Evolutionary conservation across 2,329 filamentous ascomycete genomes (phyloP).

Genomic region (Ceratocystis huliohia): DNA sequence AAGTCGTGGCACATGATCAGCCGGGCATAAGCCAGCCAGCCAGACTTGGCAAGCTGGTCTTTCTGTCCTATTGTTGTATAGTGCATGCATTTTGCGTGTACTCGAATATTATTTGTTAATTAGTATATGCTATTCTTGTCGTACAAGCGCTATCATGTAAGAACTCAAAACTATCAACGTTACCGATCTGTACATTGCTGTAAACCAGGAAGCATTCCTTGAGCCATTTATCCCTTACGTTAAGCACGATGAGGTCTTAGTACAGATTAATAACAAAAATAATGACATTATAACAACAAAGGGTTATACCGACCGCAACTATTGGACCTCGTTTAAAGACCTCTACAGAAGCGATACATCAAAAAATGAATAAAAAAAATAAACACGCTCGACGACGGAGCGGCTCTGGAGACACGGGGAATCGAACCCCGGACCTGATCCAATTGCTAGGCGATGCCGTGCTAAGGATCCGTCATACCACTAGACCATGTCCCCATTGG

Average conservation of each 20-base stretch:
- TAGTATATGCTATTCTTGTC: background rate
- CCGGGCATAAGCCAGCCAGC: background rate
- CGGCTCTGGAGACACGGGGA: constrained; percentile 14
- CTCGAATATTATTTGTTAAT: background rate
- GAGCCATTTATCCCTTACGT: background rate
- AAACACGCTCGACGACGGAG: background rate
- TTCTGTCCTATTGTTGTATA: too few relatives aligned
- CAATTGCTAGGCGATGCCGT: background rate
- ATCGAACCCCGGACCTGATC: constrained; percentile 21
- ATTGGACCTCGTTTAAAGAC: background rate
- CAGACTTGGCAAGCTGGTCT: too few relatives aligned
- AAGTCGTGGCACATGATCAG: background rate
- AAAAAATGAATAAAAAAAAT: background rate
- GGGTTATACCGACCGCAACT: background rate
- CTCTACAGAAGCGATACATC: background rate
- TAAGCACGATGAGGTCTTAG: background rate
- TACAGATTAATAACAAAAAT: too few relatives aligned
- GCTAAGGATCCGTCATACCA: constrained; percentile 21
- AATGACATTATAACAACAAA: too few relatives aligned
- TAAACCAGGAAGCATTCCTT: background rate
- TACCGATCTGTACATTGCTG: background rate
- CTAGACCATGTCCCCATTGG: constrained; percentile 17
- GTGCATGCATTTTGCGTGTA: too few relatives aligned
- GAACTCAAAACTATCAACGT: background rate
- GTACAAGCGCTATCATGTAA: constrained; percentile 8